Conservation (phyloP, 352 stramenopile genomes). For the Pseudoperonospora humuli region DNA sequence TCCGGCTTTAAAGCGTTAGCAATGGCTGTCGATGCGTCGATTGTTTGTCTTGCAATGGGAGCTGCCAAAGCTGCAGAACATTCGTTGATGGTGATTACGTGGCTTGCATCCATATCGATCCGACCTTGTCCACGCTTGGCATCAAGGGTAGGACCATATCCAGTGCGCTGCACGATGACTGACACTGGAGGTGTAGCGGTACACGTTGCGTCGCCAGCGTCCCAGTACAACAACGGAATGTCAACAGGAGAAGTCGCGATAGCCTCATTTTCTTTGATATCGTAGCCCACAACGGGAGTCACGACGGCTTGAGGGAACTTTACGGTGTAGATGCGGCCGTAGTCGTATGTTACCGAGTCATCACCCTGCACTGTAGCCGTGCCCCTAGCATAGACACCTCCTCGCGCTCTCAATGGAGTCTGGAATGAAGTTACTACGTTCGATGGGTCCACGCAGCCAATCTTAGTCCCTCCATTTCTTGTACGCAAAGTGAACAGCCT, state of each 20-base stretch:
- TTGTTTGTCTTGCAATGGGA: constrained; percentile 40
- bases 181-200: constrained; percentile 10
- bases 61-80: constrained; percentile 34
- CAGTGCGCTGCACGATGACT: constrained; percentile 22
- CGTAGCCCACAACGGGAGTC: constrained; percentile 4
- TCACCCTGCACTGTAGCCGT: constrained; percentile 38
- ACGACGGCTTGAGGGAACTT: constrained; percentile 42
- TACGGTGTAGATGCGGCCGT: constrained; percentile 55
- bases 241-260: constrained; percentile 31
- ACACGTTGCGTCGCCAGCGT: constrained; percentile 23
- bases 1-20: constrained; percentile 20
- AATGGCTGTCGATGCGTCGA: constrained; percentile 23
- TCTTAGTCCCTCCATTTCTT: background rate
- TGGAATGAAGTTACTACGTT: constrained; percentile 14
- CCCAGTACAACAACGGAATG: constrained; percentile 32
- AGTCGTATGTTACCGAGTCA: constrained; percentile 57
- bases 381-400: constrained; percentile 22
- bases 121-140: constrained; percentile 39
- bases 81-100: constrained; percentile 32
- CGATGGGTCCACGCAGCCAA: constrained; percentile 7
- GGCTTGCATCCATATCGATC: constrained; percentile 22
- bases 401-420: constrained; percentile 16
- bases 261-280: constrained; percentile 17
- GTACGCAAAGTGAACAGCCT: constrained; percentile 11
- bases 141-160: constrained; percentile 54